phyloP scores from a whole-genome alignment of 1,284 basidiomycete species.

The Ganoderma leucocontextum region DNA sequence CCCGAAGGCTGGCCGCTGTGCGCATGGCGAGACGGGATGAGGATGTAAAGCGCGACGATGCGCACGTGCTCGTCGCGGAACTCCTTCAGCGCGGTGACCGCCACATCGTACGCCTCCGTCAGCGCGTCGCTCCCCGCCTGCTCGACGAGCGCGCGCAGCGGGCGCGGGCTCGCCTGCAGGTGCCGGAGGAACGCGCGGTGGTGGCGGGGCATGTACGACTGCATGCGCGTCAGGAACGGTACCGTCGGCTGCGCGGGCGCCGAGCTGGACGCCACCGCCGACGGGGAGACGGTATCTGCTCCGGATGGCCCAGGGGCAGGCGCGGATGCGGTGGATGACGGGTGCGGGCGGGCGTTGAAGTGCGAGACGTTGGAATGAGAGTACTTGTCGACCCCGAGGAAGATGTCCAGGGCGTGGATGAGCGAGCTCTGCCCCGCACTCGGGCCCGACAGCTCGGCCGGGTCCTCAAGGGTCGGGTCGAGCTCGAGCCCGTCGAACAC shows the following conservation, averaged over 20 bases:
- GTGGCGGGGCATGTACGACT: slow-evolving; percentile 89
- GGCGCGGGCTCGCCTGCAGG: slow-evolving; percentile 70
- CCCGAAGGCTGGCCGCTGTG: not conserved
- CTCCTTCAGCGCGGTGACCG: slow-evolving; percentile 77
- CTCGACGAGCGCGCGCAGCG: slow-evolving; percentile 61
- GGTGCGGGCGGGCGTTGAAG: slow-evolving; percentile 29
- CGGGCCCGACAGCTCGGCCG: slow-evolving; percentile 82
- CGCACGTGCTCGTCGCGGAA: slow-evolving; percentile 91
- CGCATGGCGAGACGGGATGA: slow-evolving; percentile 65
- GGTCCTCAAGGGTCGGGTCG: slow-evolving; percentile 55
- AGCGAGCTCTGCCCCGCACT: slow-evolving; percentile 92
- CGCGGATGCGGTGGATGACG: slow-evolving; percentile 6
- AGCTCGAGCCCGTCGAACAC: slow-evolving; percentile 80
- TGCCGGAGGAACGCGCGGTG: slow-evolving; percentile 91
- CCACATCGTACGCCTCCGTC: slow-evolving; percentile 75
- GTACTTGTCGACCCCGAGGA: slow-evolving; percentile 84
- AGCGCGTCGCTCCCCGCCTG: slow-evolving; percentile 45
- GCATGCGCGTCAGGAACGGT: slow-evolving; percentile 83
- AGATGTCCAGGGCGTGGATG: slow-evolving; percentile 90
- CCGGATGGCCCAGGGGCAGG: slow-evolving; percentile 4
- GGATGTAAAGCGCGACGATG: slow-evolving; percentile 86
- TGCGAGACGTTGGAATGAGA: slow-evolving; percentile 44
- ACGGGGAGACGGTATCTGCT: slow-evolving; percentile 11
- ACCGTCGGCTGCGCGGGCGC: slow-evolving; percentile 37
- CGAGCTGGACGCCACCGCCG: slow-evolving; percentile 29